Evolutionary conservation across 345 rosid genomes (phyloP).

Genomic region (Salix brachista): DNA sequence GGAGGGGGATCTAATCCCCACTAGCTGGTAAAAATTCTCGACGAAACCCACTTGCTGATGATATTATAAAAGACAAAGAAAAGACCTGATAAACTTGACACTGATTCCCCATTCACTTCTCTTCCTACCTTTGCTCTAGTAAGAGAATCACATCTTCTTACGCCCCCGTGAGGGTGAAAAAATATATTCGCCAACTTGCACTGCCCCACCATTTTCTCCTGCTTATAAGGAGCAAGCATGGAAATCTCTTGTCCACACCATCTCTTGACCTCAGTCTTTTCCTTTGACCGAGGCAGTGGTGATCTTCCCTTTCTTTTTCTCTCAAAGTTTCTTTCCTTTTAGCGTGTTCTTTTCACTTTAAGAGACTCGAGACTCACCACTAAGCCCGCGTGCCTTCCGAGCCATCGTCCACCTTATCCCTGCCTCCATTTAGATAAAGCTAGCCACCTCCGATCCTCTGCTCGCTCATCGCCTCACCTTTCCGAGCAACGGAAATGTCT

Average conservation of each 20-base stretch:
- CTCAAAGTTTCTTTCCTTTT: constrained; percentile 7
- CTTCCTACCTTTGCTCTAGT: constrained; percentile 24
- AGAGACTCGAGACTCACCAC: neutral
- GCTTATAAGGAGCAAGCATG: constrained; percentile 41
- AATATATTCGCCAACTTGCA: constrained; percentile 45
- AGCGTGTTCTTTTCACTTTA: neutral
- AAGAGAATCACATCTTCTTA: constrained; percentile 37
- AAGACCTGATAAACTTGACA: constrained; percentile 26
- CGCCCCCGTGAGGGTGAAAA: neutral
- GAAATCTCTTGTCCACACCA: constrained; percentile 34
- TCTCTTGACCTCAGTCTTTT: constrained; percentile 38
- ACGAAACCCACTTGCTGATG: constrained; percentile 25
- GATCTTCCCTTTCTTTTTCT: neutral
- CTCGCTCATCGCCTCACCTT: neutral
- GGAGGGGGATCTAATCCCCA: constrained; percentile 44
- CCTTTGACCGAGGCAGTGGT: constrained; percentile 25
- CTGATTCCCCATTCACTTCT: constrained; percentile 22
- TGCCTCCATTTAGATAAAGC: neutral
- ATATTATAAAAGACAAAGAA: constrained; percentile 28
- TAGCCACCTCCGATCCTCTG: no score
- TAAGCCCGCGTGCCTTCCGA: neutral
- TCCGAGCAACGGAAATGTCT: neutral
- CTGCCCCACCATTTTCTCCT: constrained; percentile 24
- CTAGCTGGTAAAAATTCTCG: constrained; percentile 27
- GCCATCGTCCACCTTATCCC: neutral